These are phyloP conservation scores for Larix kaempferi DNA, from an alignment of 75 land plant species.

Conservation along the genomic window DNA sequence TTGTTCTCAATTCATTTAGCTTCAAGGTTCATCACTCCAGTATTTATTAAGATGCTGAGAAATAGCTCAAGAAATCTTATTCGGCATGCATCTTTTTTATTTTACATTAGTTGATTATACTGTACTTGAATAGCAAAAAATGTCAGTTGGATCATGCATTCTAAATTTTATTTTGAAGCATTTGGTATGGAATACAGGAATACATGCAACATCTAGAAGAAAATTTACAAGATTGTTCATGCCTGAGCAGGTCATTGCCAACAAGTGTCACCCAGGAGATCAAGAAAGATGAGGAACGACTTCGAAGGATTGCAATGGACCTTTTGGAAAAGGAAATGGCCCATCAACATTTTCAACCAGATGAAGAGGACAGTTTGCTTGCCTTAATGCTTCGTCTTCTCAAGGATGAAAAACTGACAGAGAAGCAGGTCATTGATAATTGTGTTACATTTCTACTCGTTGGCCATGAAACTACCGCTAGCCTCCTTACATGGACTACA, in stretches of 20 bases:
- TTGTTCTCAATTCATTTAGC: no score
- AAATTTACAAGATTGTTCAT: constrained; percentile 1
- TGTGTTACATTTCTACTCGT: constrained; percentile 37
- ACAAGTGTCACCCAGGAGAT: background rate
- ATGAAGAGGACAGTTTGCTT: constrained; percentile 3
- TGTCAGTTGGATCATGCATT: no score
- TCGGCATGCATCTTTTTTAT: no score
- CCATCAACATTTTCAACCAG: constrained; percentile 3
- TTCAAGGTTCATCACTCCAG: no score
- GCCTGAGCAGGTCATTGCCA: background rate
- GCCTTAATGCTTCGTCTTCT: constrained; percentile 3
- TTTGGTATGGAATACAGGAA: background rate
- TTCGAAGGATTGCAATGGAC: constrained; percentile 11
- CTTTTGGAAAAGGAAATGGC: constrained; percentile 5
- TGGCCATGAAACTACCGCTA: constrained; percentile 50
- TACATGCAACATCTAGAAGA: background rate
- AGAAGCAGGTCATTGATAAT: constrained; percentile 22
- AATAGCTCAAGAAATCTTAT: no score
- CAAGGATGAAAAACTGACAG: constrained; percentile 4
- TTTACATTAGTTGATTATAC: no score
- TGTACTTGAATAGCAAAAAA: no score
- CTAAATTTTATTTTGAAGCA: no score
- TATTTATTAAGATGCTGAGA: no score
- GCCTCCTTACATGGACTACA: constrained; percentile 38
- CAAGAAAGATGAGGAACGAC: background rate